Conservation (phyloP, 345 rosid genomes). For the Raphanus raphanistrum region DNA sequence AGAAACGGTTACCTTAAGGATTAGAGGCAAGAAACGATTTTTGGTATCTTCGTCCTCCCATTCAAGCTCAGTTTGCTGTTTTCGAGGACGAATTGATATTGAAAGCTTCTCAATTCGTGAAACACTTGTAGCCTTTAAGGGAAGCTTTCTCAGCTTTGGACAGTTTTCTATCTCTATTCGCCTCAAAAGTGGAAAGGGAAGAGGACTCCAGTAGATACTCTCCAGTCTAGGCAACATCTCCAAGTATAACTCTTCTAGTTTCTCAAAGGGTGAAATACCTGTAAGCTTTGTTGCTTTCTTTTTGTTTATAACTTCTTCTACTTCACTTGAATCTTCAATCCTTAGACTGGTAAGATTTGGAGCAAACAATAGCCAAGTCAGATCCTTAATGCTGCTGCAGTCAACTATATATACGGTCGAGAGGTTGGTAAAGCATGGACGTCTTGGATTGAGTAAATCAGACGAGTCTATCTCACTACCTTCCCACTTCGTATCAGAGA, state of each 20-base stretch:
- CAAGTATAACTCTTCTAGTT: background rate
- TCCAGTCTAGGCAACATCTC: background rate
- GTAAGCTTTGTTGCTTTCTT: background rate
- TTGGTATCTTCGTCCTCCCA: conserved; percentile 4
- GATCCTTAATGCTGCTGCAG: conserved; percentile 6
- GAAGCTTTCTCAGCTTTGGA: conserved; percentile 21
- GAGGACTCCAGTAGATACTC: conserved; percentile 5
- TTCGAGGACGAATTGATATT: background rate
- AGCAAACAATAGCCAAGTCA: conserved; percentile 23
- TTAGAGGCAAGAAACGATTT: background rate
- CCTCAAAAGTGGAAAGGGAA: background rate
- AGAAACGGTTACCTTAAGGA: background rate
- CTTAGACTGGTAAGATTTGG: background rate
- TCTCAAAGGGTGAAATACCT: background rate
- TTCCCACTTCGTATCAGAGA: background rate
- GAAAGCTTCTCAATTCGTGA: background rate
- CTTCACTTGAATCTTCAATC: background rate
- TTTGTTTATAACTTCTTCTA: background rate
- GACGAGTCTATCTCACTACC: background rate
- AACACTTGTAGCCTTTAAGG: background rate
- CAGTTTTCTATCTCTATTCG: background rate
- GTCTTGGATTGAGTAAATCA: background rate
- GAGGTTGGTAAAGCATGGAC: conserved; percentile 5
- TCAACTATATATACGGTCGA: background rate
- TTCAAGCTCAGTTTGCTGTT: background rate